Base-by-base conservation (phyloP, 164 flowering plant genomes). In the Macadamia tetraphylla region DNA sequence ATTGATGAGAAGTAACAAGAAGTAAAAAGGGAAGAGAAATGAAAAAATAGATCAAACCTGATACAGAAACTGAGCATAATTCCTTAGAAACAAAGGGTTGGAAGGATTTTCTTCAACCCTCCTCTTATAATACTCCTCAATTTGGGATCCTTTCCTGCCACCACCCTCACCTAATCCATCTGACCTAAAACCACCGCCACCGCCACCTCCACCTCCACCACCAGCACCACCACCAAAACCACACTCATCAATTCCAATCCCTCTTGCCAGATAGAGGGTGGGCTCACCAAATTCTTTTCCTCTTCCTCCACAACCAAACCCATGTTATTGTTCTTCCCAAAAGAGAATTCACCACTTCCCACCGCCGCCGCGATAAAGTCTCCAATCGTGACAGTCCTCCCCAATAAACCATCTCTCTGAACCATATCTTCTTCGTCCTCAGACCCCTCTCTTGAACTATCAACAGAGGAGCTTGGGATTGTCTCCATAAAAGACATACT, bases 1-100 rank as follows among this genome's bases (percentile, higher is more conserved):
- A 35, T 6, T 48, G 67, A 29, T 46, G 3, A 3, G 12, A 56
- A 0, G 52, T 17, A 58, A 1, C 12, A 6, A 69, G 9, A 30
- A 71, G 42, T 1, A 56, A 58, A 66, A 0, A 6, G n/a, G 40
- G 1, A 62, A 1, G 7, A 30, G 14, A 51, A 23, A 3, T 1
- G 55, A 31, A 29, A 46, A 9, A 48, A 49, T 43, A n/a, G 32
- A 29, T 30, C 73, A 68, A 42, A 79, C 79, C 79, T 74, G 60
- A 75, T 71, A 68, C 59, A 91, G 67, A 65, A 82, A 86, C 64
- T 78, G 86, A 61, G 97, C 92, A 86, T 84, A 89, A 51, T 82
- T 83, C 64, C 80, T 80, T 57, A 91, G 72, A 63, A 78, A 70
- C 70, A 81, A 78, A 60, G 87, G 70, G 58, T 77, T 82, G 69